phyloP scores from a whole-genome alignment of 208 protist species.

The Tritrichomonas foetus region DNA sequence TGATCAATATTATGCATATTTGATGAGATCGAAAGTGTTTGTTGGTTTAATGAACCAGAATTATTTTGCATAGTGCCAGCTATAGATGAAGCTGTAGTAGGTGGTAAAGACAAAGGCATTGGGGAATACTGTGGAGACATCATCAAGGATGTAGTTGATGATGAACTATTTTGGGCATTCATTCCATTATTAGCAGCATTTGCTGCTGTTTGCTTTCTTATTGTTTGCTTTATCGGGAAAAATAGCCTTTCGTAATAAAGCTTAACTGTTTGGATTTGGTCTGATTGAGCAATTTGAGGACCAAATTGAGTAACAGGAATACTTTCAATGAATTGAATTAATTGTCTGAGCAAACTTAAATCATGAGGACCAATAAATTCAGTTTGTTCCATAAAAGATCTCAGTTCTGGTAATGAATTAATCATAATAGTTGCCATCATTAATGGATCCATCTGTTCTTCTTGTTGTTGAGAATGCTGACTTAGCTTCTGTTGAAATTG shows the following conservation, averaged over 20 bases:
- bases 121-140: neutral
- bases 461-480: too few species aligned
- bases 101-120: neutral
- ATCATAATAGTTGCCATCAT: slow-evolving; percentile 1
- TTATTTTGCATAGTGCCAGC: neutral
- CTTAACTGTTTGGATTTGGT: neutral
- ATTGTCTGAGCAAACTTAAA: neutral
- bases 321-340: neutral
- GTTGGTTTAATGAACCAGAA: neutral
- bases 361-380: neutral
- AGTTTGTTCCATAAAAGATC: neutral
- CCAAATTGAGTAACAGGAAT: neutral
- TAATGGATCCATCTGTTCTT: too few species aligned
- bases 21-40: neutral
- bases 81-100: neutral
- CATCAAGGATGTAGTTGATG: neutral
- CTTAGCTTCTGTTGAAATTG: too few species aligned
- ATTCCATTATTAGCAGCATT: too few species aligned
- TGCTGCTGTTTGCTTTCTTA: neutral
- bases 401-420: neutral
- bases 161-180: neutral
- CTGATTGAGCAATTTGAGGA: neutral
- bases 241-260: slow-evolving; percentile 16
- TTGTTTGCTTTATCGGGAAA: neutral
- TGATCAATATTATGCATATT: too few species aligned